A percentile compares a stretch with the other conserved stretches of the same genome.
Conservation (phyloP, 31 red algal genomes). For the Asparagopsis taxiformis region DNA sequence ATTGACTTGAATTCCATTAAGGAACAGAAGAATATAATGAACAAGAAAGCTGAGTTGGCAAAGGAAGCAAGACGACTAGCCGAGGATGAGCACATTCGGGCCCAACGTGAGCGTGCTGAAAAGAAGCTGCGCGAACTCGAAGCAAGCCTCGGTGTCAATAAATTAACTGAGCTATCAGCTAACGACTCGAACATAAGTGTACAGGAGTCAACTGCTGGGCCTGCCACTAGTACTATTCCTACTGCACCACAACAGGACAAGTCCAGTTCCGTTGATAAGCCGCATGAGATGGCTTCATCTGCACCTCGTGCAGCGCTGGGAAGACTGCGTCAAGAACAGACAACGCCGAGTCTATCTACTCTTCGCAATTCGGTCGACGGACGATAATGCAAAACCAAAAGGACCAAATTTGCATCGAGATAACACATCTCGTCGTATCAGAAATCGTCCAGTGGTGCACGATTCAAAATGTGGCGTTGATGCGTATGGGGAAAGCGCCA, state of each 20-base stretch:
- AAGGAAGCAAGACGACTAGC: slow-evolving; percentile 38
- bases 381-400: background rate
- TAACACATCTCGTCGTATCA: slow-evolving; percentile 14
- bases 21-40: slow-evolving; percentile 64
- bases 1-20: slow-evolving; percentile 41
- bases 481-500: slow-evolving; percentile 7
- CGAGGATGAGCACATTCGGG: slow-evolving; percentile 47
- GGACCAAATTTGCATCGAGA: background rate
- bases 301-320: background rate
- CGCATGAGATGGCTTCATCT: background rate
- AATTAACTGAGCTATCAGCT: slow-evolving; percentile 14
- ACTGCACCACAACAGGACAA: background rate
- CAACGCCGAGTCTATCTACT: background rate
- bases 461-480: background rate
- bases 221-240: background rate
- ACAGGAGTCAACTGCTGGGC: background rate
- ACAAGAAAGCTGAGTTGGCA: slow-evolving; percentile 56
- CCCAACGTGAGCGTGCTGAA: slow-evolving; percentile 50
- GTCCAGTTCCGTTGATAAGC: background rate
- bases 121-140: slow-evolving; percentile 64
- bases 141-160: slow-evolving; percentile 39
- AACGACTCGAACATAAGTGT: background rate
- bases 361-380: background rate
- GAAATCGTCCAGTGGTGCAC: background rate
- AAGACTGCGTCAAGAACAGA: background rate